Conservation (phyloP, 768 basidiomycete species). For the Myochromella boudieri region DNA sequence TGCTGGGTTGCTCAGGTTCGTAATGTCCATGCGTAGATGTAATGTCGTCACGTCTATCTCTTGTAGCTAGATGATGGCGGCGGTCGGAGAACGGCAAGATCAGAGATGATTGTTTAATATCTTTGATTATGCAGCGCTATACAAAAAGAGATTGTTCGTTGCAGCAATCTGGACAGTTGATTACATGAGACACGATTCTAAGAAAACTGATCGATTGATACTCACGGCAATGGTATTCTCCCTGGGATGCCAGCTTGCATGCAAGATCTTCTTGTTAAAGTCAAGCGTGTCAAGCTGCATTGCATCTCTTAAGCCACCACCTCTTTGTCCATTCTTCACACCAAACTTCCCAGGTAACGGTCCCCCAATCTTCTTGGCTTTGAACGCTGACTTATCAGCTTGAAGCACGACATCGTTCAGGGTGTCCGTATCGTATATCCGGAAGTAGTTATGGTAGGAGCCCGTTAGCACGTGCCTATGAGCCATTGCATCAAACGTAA, state of each 20-base stretch:
- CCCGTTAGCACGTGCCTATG: conserved; percentile 96
- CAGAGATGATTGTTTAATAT: conserved; percentile 16
- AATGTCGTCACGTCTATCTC: conserved; percentile 22
- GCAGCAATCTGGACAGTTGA: conserved; percentile 74
- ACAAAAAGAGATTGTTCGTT: conserved; percentile 93
- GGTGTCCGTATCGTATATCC: conserved; percentile 94
- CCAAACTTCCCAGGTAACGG: conserved; percentile 70
- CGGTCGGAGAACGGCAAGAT: conserved; percentile 10
- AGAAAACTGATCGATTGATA: conserved; percentile 14
- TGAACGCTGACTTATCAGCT: conserved; percentile 99
- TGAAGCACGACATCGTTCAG: conserved; percentile 90
- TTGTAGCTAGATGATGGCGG: conserved; percentile 19
- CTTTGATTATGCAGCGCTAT: conserved; percentile 61
- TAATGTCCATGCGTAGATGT: conserved; percentile 20
- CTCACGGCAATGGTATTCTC: conserved; percentile 97
- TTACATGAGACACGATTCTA: not conserved
- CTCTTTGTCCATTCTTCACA: conserved; percentile 75
- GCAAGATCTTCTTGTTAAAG: conserved; percentile 97
- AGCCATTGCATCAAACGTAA: conserved; percentile 19
- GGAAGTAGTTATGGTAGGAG: conserved; percentile 99
- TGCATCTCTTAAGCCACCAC: conserved; percentile 72
- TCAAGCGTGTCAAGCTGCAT: conserved; percentile 87
- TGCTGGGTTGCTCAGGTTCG: conserved; percentile 12
- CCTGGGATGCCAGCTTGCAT: conserved; percentile 95
- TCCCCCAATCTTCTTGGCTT: conserved; percentile 97